phyloP scores from a whole-genome alignment of 805 yeast species.

The Candida dendrica region DNA sequence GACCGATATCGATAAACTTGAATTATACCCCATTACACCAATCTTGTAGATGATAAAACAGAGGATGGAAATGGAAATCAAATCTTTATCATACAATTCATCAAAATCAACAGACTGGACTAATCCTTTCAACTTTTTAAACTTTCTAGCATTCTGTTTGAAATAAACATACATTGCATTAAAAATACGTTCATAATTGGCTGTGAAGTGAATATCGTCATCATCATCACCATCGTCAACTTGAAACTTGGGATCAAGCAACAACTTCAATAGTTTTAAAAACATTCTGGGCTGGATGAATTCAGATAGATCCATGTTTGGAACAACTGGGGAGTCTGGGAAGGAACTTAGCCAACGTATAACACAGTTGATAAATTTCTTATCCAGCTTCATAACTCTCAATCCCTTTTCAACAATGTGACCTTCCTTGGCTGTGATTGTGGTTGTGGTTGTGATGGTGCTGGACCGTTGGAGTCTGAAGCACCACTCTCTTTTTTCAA shows the following conservation, averaged over 20 bases:
- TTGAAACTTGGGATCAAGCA: background rate
- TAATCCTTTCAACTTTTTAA: background rate
- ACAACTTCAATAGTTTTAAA: background rate
- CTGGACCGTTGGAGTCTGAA: too few species aligned
- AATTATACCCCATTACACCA: background rate
- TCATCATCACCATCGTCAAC: background rate
- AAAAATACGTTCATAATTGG: background rate
- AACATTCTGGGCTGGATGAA: background rate
- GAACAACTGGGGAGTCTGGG: background rate
- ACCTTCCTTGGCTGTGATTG: background rate
- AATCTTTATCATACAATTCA: background rate
- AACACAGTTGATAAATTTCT: background rate
- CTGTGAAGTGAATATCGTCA: background rate
- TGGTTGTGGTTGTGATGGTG: too few species aligned
- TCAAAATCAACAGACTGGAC: background rate
- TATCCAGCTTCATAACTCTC: background rate
- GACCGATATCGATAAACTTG: slow-evolving; percentile 4
- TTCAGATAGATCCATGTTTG: background rate
- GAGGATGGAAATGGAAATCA: background rate
- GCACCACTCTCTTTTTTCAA: background rate
- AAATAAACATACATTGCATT: background rate
- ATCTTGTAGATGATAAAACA: background rate
- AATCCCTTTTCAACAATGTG: background rate
- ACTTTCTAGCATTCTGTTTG: background rate
- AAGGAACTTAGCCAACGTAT: background rate